Evolutionary conservation across 495 filamentous ascomycete species (phyloP).

Genomic region (Filosporella fistucella): DNA sequence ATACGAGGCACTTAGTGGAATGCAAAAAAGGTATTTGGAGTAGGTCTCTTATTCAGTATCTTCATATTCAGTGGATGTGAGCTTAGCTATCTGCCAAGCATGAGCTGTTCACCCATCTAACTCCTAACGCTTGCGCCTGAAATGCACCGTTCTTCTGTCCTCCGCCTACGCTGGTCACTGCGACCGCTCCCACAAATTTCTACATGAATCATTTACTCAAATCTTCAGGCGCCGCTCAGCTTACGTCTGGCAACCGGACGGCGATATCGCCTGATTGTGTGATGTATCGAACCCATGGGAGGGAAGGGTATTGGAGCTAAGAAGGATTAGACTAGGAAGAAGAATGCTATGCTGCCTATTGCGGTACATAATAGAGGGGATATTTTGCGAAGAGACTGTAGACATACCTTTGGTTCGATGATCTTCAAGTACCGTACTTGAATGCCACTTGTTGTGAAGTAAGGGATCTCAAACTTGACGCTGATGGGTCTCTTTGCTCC

Average conservation of each 20-base stretch:
- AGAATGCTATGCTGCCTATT: no score
- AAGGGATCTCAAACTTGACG: constrained; percentile 99
- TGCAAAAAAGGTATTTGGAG: no score
- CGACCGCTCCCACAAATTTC: no score
- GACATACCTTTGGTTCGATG: constrained; percentile 93
- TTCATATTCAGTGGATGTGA: no score
- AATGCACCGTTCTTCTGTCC: background rate
- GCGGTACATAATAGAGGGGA: no score
- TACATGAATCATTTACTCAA: no score
- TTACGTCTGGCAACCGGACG: constrained; percentile 80
- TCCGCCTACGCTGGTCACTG: background rate
- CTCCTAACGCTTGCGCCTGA: background rate
- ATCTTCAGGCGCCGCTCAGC: no score
- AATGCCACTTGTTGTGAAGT: constrained; percentile 98
- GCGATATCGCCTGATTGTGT: constrained; percentile 95
- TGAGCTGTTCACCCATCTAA: no score
- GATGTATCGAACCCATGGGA: constrained; percentile 98
- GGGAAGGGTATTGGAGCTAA: constrained; percentile 21
- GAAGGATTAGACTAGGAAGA: constrained; percentile 22
- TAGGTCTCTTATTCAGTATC: no score
- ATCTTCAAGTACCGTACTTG: constrained; percentile 99
- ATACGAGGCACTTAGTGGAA: no score
- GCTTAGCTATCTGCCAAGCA: no score
- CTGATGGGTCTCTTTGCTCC: constrained; percentile 89
- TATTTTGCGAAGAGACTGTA: background rate